A percentile compares a stretch with the other conserved stretches of the same genome.
phyloP scores from a whole-genome alignment of 2,329 filamentous ascomycete species.

The Paecilomyces dactylethromorphus region DNA sequence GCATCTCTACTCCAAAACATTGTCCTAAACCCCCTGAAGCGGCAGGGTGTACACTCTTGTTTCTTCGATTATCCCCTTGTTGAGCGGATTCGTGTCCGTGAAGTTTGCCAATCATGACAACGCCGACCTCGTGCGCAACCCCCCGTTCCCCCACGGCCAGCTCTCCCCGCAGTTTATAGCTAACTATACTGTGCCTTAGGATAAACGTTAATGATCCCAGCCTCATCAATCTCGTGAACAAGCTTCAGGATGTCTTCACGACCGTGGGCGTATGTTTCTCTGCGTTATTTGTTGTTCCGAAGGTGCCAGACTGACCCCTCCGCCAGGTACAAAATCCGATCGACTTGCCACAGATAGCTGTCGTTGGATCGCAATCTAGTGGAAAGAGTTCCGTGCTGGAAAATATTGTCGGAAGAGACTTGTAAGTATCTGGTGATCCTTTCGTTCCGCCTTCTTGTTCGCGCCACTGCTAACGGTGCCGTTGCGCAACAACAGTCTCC shows the following conservation, averaged over 20 bases:
- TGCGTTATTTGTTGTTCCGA: conserved; percentile 3
- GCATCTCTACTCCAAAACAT: neutral
- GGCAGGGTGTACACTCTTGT: neutral
- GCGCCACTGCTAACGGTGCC: conserved; percentile 19
- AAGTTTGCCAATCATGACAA: conserved; percentile 36
- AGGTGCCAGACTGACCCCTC: conserved; percentile 18
- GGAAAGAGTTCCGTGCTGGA: conserved; percentile 99
- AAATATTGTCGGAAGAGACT: conserved; percentile 97
- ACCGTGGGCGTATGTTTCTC: conserved; percentile 70
- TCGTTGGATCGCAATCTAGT: conserved; percentile 97
- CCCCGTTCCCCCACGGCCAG: conserved; percentile 18
- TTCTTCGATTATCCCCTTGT: conserved; percentile 2
- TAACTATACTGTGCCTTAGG: conserved; percentile 35
- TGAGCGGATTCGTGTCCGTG: conserved; percentile 4
- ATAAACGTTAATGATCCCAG: conserved; percentile 67
- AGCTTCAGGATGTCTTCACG: conserved; percentile 97
- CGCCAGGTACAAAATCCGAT: conserved; percentile 91
- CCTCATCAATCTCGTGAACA: conserved; percentile 84
- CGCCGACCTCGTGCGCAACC: conserved; percentile 38
- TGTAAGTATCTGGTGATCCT: conserved; percentile 56
- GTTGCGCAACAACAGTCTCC: conserved; percentile 56
- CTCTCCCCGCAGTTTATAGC: conserved; percentile 15
- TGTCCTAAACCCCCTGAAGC: neutral
- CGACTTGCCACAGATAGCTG: conserved; percentile 95
- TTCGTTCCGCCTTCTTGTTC: conserved; percentile 2